Conservation (phyloP, 1,284 basidiomycete genomes). For the Psilocybe mexicana region DNA sequence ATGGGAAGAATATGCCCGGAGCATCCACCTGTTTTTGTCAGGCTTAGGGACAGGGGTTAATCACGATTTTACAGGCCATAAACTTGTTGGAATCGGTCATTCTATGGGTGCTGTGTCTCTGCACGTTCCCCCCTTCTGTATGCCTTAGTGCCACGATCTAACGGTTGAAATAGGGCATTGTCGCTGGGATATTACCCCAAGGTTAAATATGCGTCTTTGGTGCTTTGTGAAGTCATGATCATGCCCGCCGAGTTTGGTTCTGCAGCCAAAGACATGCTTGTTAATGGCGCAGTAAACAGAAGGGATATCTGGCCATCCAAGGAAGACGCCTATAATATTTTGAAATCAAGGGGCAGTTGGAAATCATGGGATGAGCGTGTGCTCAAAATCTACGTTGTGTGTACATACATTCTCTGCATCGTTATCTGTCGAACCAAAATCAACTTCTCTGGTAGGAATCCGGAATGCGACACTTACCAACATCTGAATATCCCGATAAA, state of each 20-base stretch:
- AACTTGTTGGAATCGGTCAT: slow-evolving; percentile 37
- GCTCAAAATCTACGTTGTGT: slow-evolving; percentile 43
- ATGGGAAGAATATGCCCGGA: slow-evolving; percentile 40
- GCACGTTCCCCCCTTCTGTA: slow-evolving; percentile 22
- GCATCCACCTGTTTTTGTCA: slow-evolving; percentile 34
- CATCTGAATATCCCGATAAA: slow-evolving; percentile 44
- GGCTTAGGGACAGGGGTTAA: slow-evolving; percentile 37
- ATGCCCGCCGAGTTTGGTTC: slow-evolving; percentile 24
- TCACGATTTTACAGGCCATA: slow-evolving; percentile 35
- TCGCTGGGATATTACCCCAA: slow-evolving; percentile 39
- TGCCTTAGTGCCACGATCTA: background rate
- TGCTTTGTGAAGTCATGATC: slow-evolving; percentile 49
- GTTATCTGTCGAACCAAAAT: background rate
- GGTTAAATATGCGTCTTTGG: slow-evolving; percentile 37
- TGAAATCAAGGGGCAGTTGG: slow-evolving; percentile 41
- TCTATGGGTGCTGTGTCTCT: slow-evolving; percentile 36
- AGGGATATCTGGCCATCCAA: slow-evolving; percentile 51
- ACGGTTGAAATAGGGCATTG: slow-evolving; percentile 32
- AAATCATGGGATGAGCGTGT: slow-evolving; percentile 53
- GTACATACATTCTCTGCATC: slow-evolving; percentile 15
- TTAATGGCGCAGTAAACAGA: slow-evolving; percentile 36
- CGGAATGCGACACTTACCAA: slow-evolving; percentile 47
- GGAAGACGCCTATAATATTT: slow-evolving; percentile 43
- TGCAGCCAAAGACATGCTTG: slow-evolving; percentile 25
- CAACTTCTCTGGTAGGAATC: slow-evolving; percentile 35